Conservation (phyloP, 176 grass and related monocot species). For the Triticum dicoccoides region DNA sequence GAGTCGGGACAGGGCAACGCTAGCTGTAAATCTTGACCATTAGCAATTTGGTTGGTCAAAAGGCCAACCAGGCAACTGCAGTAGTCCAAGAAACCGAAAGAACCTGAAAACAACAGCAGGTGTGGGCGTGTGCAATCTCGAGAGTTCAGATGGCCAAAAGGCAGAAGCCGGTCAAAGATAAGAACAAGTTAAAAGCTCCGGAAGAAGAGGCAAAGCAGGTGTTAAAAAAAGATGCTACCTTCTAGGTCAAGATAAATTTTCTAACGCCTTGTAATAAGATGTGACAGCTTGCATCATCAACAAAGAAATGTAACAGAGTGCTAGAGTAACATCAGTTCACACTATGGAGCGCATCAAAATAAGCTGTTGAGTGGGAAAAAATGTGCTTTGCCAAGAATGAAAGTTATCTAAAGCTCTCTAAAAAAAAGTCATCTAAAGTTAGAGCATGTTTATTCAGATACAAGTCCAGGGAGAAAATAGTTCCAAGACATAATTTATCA, state of each 20-base stretch:
- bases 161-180: background rate
- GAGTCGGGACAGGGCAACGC: background rate
- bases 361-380: background rate
- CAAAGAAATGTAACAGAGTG: conserved; percentile 7
- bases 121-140: background rate
- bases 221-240: conserved; percentile 30
- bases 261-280: background rate
- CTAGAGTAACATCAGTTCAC: conserved; percentile 1
- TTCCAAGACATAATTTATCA: background rate
- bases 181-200: background rate
- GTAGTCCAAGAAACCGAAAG: background rate
- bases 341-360: background rate
- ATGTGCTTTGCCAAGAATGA: conserved; percentile 17
- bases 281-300: conserved; percentile 17
- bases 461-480: background rate
- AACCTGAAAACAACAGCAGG: conserved; percentile 18
- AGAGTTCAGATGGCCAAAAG: background rate
- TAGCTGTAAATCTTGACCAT: background rate
- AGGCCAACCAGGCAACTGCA: background rate
- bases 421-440: background rate
- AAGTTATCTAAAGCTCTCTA: background rate
- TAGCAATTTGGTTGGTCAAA: background rate
- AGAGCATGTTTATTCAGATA: background rate
- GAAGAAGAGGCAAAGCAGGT: conserved; percentile 25
- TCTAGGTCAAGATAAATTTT: conserved; percentile 26